Conservation (phyloP, 2,329 filamentous ascomycete species). For the Tolypocladium tundrense region DNA sequence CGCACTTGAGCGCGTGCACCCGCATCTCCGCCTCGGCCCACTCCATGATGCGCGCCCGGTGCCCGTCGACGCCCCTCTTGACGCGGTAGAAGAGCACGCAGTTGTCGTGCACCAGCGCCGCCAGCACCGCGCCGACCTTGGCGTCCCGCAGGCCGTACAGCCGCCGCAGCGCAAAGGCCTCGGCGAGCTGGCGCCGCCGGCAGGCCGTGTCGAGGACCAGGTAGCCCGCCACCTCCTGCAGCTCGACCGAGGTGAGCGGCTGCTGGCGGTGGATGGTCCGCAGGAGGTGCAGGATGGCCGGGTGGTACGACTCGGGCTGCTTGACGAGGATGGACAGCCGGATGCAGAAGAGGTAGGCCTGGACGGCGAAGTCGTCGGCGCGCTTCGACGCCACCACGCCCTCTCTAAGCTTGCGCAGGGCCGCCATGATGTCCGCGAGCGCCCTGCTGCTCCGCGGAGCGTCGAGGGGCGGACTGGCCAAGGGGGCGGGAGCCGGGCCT, state of each 20-base stretch:
- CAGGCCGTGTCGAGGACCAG: constrained; percentile 83
- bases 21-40: constrained; percentile 68
- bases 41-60: constrained; percentile 69
- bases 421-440: constrained; percentile 65
- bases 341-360: constrained; percentile 86
- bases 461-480: constrained; percentile 1
- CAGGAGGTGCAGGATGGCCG: constrained; percentile 72
- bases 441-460: constrained; percentile 41
- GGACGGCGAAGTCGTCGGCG: constrained; percentile 70
- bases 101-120: constrained; percentile 68
- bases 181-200: constrained; percentile 61
- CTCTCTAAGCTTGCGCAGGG: constrained; percentile 86
- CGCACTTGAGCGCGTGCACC: constrained; percentile 72
- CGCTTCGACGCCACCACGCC: constrained; percentile 72
- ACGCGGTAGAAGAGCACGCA: constrained; percentile 70
- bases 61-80: constrained; percentile 65
- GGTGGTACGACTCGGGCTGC: constrained; percentile 82
- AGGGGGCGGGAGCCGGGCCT: neutral
- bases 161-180: constrained; percentile 59
- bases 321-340: constrained; percentile 71
- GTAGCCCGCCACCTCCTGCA: constrained; percentile 71
- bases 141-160: constrained; percentile 52
- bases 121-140: constrained; percentile 59
- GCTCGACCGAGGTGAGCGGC: constrained; percentile 60
- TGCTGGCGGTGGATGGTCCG: constrained; percentile 56